Percentiles rank a stretch among this genome's conserved stretches.
These are phyloP conservation scores for Massospora cicadina DNA, from an alignment of 371 early-diverging fungal genomes.

Conservation along the genomic window DNA sequence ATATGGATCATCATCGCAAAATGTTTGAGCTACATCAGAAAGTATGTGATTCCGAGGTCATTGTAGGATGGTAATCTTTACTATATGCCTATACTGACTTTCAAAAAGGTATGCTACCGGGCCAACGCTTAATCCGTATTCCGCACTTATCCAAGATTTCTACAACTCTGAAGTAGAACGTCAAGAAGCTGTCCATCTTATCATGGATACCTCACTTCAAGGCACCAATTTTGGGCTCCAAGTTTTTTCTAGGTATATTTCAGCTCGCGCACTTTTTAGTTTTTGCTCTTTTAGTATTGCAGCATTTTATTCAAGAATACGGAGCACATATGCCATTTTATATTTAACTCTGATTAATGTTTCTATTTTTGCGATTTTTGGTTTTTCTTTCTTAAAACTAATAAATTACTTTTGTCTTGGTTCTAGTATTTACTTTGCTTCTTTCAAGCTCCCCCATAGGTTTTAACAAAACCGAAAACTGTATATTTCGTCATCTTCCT, in stretches of 20 bases:
- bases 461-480: slow-evolving; percentile 42
- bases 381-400: too few relatives aligned
- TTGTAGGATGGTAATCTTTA: slow-evolving; percentile 67
- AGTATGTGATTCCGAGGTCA: slow-evolving; percentile 73
- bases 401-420: too few relatives aligned
- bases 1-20: slow-evolving; percentile 71
- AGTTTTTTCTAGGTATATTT: slow-evolving; percentile 44
- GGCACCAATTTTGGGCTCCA: slow-evolving; percentile 52
- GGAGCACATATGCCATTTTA: too few relatives aligned
- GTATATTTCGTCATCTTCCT: slow-evolving; percentile 70
- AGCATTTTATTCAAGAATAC: neutral
- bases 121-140: slow-evolving; percentile 43
- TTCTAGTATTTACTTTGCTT: neutral
- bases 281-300: neutral
- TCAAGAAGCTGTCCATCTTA: slow-evolving; percentile 65
- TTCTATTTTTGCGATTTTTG: too few relatives aligned
- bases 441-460: slow-evolving; percentile 55
- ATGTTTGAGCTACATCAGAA: slow-evolving; percentile 76
- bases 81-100: neutral
- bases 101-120: slow-evolving; percentile 47
- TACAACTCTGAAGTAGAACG: slow-evolving; percentile 66
- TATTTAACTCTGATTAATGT: too few relatives aligned
- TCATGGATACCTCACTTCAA: slow-evolving; percentile 63
- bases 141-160: slow-evolving; percentile 70
- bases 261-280: neutral